A percentile compares a stretch with the other conserved stretches of the same genome.
Conservation (phyloP, 495 filamentous ascomycete genomes). For the Aspergillus asperescens region DNA sequence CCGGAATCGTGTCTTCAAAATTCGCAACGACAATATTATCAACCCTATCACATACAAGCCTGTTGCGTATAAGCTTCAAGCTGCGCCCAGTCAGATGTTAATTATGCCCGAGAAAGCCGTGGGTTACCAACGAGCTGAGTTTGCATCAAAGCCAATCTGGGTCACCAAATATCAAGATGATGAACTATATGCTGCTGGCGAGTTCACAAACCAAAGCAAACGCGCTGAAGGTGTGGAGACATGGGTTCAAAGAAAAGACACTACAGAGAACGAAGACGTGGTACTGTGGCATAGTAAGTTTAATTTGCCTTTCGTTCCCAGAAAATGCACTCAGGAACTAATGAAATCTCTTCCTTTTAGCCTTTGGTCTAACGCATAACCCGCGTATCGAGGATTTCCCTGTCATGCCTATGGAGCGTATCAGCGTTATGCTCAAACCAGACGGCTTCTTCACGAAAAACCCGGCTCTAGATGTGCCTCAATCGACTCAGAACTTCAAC, state of each 20-base stretch:
- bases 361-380: conserved; percentile 59
- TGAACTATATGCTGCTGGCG: conserved; percentile 76
- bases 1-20: conserved; percentile 70
- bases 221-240: conserved; percentile 54
- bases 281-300: conserved; percentile 52
- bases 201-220: conserved; percentile 80
- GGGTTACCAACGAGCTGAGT: conserved; percentile 73
- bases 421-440: conserved; percentile 64
- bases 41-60: conserved; percentile 73
- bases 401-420: conserved; percentile 58
- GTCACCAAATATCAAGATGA: conserved; percentile 71
- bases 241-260: conserved; percentile 49
- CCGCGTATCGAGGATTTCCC: conserved; percentile 58
- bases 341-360: conserved; percentile 17
- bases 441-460: conserved; percentile 72
- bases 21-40: conserved; percentile 61
- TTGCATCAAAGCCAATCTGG: conserved; percentile 76
- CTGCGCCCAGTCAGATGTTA: conserved; percentile 73
- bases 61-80: conserved; percentile 72
- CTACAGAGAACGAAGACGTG: conserved; percentile 48
- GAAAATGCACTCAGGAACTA: conserved; percentile 1
- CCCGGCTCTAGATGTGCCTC: conserved; percentile 69
- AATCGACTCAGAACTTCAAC: conserved; percentile 37
- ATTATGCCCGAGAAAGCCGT: conserved; percentile 63
- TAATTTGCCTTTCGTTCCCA: background rate